Base-by-base conservation (phyloP, 2,329 filamentous ascomycete genomes). In the Curvularia lunata region DNA sequence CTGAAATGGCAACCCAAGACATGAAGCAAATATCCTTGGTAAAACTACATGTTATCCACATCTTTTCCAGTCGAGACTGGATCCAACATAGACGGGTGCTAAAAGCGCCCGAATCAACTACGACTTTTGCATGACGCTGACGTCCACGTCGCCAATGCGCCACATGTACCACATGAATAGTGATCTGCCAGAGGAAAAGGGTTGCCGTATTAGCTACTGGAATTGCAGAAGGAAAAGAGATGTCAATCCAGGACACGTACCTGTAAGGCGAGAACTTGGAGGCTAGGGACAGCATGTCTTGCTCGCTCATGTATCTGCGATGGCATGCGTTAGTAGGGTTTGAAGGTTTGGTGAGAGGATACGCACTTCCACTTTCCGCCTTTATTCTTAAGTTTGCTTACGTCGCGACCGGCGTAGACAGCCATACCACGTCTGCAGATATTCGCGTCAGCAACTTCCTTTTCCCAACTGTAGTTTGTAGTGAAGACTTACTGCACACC, bases 111-210 rank as follows among this genome's bases (percentile, higher is more conserved):
- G 2, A 34, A 16, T 10, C 28, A 7, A 21, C 63, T 43, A 69
- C 13, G 30, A 45, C 48, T 58, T 66, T 50, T 74, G 66, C 66
- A 86, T 70, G 42, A 83, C 83, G 25, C 79, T 78, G 21, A 93
- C 79, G 75, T 96, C 90, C 4, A 92, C 91, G 72, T 92, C 87
- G 73, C 89, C 90, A 10, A 94, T 87, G 58, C 89, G 83, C 93
- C 94, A 97, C 91, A 97, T 96, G 75, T 96, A 96, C 93, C 93
- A 97, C 93, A 97, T 97, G 71, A 97, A 97, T 42, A 97, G 75
- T 68, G 89, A 95, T 72, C 93, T 88, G 16, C 2, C 10, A 27
- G 10, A 19, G 18, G 9, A 18, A 19, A 4, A 27, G 12, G 8
- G 16, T 2, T 12, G 10, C 8, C 25, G n/a, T 9, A 12, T 13